These are phyloP conservation scores for Syncephalastrum racemosum DNA, from an alignment of 371 early-diverging fungal species.

Conservation along the genomic window DNA sequence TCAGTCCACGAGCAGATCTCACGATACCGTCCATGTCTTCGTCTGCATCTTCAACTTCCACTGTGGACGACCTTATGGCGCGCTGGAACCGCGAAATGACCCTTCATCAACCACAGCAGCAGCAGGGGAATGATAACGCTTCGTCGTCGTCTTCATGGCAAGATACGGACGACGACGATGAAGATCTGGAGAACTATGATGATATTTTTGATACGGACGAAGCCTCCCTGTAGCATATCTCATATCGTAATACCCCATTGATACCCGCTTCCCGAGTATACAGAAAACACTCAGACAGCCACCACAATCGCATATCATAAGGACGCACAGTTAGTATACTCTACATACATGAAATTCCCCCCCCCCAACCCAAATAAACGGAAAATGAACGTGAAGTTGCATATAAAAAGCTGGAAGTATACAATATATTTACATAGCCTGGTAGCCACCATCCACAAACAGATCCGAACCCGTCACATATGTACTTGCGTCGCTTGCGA, in stretches of 20 bases:
- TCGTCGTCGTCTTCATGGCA: constrained; percentile 1
- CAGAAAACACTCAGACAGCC: too few species aligned
- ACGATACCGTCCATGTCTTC: constrained; percentile 1
- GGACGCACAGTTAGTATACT: too few species aligned
- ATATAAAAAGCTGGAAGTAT: neutral
- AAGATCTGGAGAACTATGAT: constrained; percentile 12
- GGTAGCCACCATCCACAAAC: constrained; percentile 53
- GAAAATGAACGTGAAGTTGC: neutral
- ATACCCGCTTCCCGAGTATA: too few species aligned
- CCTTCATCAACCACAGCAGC: constrained; percentile 1
- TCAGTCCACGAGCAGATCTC: constrained; percentile 44
- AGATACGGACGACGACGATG: constrained; percentile 6
- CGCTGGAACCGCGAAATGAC: too few species aligned
- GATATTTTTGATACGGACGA: neutral
- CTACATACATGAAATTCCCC: too few species aligned
- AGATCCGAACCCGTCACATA: constrained; percentile 58
- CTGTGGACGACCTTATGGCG: neutral
- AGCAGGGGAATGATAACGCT: neutral
- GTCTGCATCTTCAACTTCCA: neutral
- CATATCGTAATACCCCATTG: too few species aligned
- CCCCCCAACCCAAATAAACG: too few species aligned
- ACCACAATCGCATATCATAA: too few species aligned
- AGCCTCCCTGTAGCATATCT: too few species aligned
- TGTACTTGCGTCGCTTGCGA: constrained; percentile 66
- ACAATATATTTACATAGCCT: constrained; percentile 28